phyloP scores from a whole-genome alignment of 2,329 filamentous ascomycete genomes.

The Coniella vitis region DNA sequence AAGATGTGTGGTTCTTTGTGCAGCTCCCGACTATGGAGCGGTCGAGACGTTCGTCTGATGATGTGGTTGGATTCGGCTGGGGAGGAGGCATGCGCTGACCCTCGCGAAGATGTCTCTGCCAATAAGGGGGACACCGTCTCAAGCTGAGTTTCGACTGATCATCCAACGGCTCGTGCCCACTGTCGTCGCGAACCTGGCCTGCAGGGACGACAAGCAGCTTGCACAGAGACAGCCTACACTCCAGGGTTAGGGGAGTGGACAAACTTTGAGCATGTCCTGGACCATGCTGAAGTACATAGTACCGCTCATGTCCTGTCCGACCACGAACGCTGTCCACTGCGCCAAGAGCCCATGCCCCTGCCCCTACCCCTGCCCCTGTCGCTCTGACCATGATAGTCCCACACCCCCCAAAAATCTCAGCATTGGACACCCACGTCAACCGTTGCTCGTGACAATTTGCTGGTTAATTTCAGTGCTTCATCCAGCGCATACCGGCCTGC shows the following conservation, averaged over 20 bases:
- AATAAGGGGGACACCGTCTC: too few relatives aligned
- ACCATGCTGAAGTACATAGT: neutral
- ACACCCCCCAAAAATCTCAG: neutral
- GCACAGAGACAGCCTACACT: too few relatives aligned
- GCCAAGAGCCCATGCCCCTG: neutral
- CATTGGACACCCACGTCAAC: neutral
- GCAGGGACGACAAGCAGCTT: neutral
- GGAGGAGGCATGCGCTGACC: neutral
- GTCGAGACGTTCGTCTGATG: slow-evolving; percentile 10
- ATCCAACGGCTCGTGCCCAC: neutral
- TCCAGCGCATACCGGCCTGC: neutral
- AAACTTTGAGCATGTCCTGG: neutral
- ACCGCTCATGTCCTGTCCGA: neutral
- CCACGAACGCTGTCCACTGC: too few relatives aligned
- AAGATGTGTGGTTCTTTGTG: too few relatives aligned
- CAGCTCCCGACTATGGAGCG: too few relatives aligned
- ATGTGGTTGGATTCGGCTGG: neutral
- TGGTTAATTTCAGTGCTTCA: too few relatives aligned
- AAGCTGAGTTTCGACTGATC: neutral
- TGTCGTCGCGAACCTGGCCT: neutral
- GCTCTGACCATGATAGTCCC: neutral
- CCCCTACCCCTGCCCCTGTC: neutral
- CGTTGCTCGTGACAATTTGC: neutral
- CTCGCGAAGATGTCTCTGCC: too few relatives aligned
- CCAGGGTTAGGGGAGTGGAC: too few relatives aligned